A percentile compares a stretch with the other conserved stretches of the same genome.
Conservation (phyloP, 2,329 filamentous ascomycete genomes). For the Metarhizium rileyi region DNA sequence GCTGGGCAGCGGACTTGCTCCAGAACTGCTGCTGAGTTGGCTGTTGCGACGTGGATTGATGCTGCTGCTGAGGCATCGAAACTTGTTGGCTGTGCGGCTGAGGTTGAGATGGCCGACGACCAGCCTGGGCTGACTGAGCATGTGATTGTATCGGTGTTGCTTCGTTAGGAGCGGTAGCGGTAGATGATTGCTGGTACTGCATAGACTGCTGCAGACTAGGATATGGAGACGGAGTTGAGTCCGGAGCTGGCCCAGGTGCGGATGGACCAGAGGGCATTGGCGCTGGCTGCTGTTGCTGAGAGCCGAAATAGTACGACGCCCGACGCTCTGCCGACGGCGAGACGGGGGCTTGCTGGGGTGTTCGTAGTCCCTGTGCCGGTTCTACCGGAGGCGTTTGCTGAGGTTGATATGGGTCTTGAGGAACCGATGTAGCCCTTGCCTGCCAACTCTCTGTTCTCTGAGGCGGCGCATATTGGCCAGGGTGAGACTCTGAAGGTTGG, state of each 20-base stretch:
- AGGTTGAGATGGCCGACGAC: constrained; percentile 11
- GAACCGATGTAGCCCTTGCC: constrained; percentile 26
- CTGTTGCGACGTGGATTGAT: constrained; percentile 21
- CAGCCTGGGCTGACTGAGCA: constrained; percentile 15
- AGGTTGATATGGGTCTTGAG: constrained; percentile 19
- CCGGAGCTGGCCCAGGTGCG: constrained; percentile 28
- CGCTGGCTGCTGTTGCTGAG: constrained; percentile 17
- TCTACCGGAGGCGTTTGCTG: constrained; percentile 18
- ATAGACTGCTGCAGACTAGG: constrained; percentile 39
- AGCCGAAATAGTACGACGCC: constrained; percentile 48
- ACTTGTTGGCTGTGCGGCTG: constrained; percentile 12
- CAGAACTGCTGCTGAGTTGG: constrained; percentile 26
- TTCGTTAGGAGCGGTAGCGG: constrained; percentile 25
- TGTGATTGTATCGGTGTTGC: constrained; percentile 21
- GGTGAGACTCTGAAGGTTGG: constrained; percentile 29
- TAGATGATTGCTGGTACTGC: constrained; percentile 35
- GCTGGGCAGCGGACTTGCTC: constrained; percentile 22
- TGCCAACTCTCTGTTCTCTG: constrained; percentile 46
- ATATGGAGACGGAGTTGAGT: constrained; percentile 40
- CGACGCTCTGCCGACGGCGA: constrained; percentile 37
- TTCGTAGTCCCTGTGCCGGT: constrained; percentile 17
- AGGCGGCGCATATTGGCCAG: constrained; percentile 33
- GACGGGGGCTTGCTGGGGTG: constrained; percentile 18
- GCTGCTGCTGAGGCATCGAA: constrained; percentile 14
- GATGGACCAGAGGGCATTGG: constrained; percentile 26